phyloP scores from a whole-genome alignment of 2,329 filamentous ascomycete species.

The Botryotinia convoluta region DNA sequence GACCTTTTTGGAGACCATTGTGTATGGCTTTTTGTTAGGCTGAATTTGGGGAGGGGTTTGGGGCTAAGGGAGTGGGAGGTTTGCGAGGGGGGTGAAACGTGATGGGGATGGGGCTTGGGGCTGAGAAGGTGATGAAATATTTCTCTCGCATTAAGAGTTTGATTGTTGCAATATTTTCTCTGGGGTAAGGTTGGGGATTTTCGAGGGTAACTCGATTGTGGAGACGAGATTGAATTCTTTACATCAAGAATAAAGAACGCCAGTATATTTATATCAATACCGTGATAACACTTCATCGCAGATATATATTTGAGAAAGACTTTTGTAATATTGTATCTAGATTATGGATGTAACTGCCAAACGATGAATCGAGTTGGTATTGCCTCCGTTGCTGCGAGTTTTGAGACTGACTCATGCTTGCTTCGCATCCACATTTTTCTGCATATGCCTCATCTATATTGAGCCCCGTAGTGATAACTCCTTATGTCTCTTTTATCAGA shows the following conservation, averaged over 20 bases:
- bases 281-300: neutral
- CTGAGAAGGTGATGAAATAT: neutral
- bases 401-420: neutral
- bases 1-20: neutral
- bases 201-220: neutral
- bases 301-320: neutral
- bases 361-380: neutral
- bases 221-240: neutral
- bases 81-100: neutral
- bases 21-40: neutral
- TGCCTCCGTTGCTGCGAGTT: neutral
- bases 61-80: neutral
- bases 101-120: neutral
- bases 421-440: rapidly evolving
- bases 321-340: neutral
- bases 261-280: neutral
- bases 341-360: neutral
- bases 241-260: neutral
- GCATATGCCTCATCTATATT: neutral
- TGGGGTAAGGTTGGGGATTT: neutral
- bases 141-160: neutral
- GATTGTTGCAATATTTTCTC: neutral
- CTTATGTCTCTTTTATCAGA: neutral
- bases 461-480: neutral
- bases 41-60: neutral